Conservation (phyloP, 1,139 yeast species). For the Yamadazyma dushanensis region DNA sequence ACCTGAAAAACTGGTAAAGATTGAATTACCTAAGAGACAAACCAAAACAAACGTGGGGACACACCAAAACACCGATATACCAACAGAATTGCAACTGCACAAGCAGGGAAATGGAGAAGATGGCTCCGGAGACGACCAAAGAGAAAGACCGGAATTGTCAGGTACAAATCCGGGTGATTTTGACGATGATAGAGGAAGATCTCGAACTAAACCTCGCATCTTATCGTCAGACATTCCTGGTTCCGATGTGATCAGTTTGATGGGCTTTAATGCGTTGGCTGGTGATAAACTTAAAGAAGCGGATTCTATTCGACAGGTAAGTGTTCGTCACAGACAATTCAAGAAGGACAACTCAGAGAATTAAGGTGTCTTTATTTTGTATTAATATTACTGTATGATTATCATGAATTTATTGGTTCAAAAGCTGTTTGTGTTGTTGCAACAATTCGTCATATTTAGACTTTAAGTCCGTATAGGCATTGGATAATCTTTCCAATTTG, state of each 20-base stretch:
- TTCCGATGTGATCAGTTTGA: slow-evolving; percentile 36
- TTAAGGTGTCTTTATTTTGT: not conserved
- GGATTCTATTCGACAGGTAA: slow-evolving; percentile 1
- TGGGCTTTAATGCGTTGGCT: slow-evolving; percentile 65
- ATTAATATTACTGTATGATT: slow-evolving; percentile 5
- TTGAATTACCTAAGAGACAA: slow-evolving; percentile 1
- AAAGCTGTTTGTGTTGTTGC: slow-evolving; percentile 49
- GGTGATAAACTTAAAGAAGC: slow-evolving; percentile 9
- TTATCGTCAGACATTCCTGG: slow-evolving; percentile 14
- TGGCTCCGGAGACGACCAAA: no score
- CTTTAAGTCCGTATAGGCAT: slow-evolving; percentile 61
- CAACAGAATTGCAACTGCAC: not conserved
- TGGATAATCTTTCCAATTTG: slow-evolving; percentile 50
- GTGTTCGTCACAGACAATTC: not conserved
- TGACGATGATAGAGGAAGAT: slow-evolving; percentile 25
- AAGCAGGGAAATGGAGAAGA: slow-evolving; percentile 1
- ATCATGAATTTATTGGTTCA: slow-evolving; percentile 46
- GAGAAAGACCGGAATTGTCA: not conserved
- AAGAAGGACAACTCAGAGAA: not conserved
- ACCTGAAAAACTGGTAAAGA: not conserved
- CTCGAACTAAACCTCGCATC: slow-evolving; percentile 20
- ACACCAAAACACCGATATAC: not conserved
- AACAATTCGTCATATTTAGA: slow-evolving; percentile 60
- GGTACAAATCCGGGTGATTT: slow-evolving; percentile 1
- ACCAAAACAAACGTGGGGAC: slow-evolving; percentile 7